Conservation (phyloP, 805 yeast genomes). For the Saccharomycopsis olivae region DNA sequence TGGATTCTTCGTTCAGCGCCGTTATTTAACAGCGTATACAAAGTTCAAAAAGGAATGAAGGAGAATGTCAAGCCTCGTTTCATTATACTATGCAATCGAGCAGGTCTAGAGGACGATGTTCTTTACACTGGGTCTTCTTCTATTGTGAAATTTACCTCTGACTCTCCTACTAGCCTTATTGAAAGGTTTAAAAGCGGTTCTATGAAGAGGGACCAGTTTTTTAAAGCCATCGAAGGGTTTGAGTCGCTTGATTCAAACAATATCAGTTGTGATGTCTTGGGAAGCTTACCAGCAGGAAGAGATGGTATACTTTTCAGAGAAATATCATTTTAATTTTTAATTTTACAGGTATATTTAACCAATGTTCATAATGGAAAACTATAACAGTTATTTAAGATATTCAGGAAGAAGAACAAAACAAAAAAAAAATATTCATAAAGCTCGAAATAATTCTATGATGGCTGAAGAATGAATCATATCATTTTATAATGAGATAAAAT, state of each 20-base stretch:
- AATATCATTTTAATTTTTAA: too few species aligned
- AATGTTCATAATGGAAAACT: too few species aligned
- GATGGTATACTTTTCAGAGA: slow-evolving; percentile 60
- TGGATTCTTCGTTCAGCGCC: slow-evolving; percentile 71
- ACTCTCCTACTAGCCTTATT: too few species aligned
- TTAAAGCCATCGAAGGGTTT: slow-evolving; percentile 2
- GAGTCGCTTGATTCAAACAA: slow-evolving; percentile 30
- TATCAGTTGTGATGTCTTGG: slow-evolving; percentile 41
- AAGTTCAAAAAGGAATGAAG: neutral
- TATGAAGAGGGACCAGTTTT: too few species aligned
- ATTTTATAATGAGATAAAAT: too few species aligned
- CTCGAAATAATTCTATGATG: too few species aligned
- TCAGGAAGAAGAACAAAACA: too few species aligned
- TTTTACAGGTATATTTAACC: too few species aligned
- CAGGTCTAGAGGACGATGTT: slow-evolving; percentile 65
- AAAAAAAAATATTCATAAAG: too few species aligned
- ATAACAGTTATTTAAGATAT: too few species aligned
- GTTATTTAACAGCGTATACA: slow-evolving; percentile 30
- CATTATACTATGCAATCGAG: slow-evolving; percentile 54
- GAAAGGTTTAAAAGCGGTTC: too few species aligned
- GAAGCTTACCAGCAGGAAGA: slow-evolving; percentile 48
- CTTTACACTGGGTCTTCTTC: slow-evolving; percentile 59
- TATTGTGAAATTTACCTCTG: slow-evolving; percentile 44
- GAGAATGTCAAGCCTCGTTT: slow-evolving; percentile 22
- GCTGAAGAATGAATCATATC: too few species aligned